Evolutionary conservation across 2,329 filamentous ascomycete genomes (phyloP).

Genomic region (Karstenula rhodostoma): DNA sequence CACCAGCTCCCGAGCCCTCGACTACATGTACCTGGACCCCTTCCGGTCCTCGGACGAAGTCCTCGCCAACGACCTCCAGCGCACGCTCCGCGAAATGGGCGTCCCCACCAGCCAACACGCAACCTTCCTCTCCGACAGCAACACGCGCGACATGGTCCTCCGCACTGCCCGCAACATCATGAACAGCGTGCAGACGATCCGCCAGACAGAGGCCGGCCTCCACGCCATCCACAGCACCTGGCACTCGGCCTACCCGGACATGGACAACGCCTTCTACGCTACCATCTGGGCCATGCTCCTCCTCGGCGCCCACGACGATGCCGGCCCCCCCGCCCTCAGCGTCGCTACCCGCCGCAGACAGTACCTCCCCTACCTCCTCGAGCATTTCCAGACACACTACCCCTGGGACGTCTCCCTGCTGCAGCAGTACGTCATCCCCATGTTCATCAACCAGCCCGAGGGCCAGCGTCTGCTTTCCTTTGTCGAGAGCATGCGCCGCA

Average conservation of each 20-base stretch:
- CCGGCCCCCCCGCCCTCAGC: conserved; percentile 26
- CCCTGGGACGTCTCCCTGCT: conserved; percentile 77
- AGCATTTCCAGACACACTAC: conserved; percentile 70
- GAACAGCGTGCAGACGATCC: conserved; percentile 68
- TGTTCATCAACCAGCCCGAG: conserved; percentile 62
- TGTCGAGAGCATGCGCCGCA: conserved; percentile 63
- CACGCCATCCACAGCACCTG: conserved; percentile 35
- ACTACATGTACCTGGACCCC: conserved; percentile 83
- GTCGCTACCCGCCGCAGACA: conserved; percentile 57
- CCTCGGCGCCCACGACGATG: conserved; percentile 42
- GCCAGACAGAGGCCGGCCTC: conserved; percentile 32
- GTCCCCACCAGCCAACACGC: conserved; percentile 49
- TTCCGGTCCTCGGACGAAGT: conserved; percentile 77
- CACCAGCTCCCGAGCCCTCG: conserved; percentile 33
- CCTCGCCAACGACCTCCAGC: conserved; percentile 64
- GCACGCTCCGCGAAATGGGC: conserved; percentile 65
- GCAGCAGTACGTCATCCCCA: conserved; percentile 70
- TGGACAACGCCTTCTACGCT: conserved; percentile 72
- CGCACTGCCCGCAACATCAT: conserved; percentile 84
- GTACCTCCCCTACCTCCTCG: conserved; percentile 70
- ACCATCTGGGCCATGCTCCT: conserved; percentile 73
- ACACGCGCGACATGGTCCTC: conserved; percentile 72
- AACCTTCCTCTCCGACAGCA: conserved; percentile 70
- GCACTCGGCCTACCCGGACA: conserved; percentile 52
- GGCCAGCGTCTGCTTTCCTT: conserved; percentile 63